Percentiles rank a stretch among this genome's conserved stretches.
Evolutionary conservation across 805 yeast species (phyloP).

Genomic region (Kodamaea restingae): DNA sequence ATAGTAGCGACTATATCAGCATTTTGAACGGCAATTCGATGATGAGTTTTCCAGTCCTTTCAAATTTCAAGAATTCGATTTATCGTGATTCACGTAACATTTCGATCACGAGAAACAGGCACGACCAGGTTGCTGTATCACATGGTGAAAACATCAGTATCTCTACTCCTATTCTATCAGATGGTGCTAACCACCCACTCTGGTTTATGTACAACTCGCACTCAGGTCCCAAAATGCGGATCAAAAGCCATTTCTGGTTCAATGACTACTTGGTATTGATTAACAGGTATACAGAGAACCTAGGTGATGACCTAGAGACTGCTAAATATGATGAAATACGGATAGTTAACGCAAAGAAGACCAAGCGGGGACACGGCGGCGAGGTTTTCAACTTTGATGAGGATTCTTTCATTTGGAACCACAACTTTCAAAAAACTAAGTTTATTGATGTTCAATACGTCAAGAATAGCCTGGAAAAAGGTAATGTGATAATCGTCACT

Average conservation of each 20-base stretch:
- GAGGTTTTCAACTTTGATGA: slow-evolving; percentile 30
- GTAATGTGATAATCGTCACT: slow-evolving; percentile 26
- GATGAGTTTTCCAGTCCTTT: slow-evolving; percentile 28
- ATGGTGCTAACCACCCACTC: slow-evolving; percentile 28
- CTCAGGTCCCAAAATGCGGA: slow-evolving; percentile 29
- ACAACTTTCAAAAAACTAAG: slow-evolving; percentile 23
- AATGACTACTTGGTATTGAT: slow-evolving; percentile 31
- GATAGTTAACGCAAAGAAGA: slow-evolving; percentile 26
- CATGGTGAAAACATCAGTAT: slow-evolving; percentile 26
- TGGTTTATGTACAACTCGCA: slow-evolving; percentile 39
- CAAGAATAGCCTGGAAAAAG: slow-evolving; percentile 1
- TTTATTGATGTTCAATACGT: slow-evolving; percentile 19
- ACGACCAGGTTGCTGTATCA: slow-evolving; percentile 26
- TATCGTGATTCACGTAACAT: slow-evolving; percentile 19
- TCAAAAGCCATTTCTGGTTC: slow-evolving; percentile 34
- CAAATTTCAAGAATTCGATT: slow-evolving; percentile 26
- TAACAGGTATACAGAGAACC: slow-evolving; percentile 21
- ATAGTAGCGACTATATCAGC: slow-evolving; percentile 25
- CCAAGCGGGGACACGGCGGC: slow-evolving; percentile 33
- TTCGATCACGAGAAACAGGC: slow-evolving; percentile 18
- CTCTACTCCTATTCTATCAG: slow-evolving; percentile 26
- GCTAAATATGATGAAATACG: slow-evolving; percentile 31
- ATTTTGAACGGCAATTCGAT: slow-evolving; percentile 17
- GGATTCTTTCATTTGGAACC: slow-evolving; percentile 38
- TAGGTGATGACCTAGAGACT: slow-evolving; percentile 7